Evolutionary conservation across 108 stramenopile genomes (phyloP).

Genomic region (Ochromonas danica): DNA sequence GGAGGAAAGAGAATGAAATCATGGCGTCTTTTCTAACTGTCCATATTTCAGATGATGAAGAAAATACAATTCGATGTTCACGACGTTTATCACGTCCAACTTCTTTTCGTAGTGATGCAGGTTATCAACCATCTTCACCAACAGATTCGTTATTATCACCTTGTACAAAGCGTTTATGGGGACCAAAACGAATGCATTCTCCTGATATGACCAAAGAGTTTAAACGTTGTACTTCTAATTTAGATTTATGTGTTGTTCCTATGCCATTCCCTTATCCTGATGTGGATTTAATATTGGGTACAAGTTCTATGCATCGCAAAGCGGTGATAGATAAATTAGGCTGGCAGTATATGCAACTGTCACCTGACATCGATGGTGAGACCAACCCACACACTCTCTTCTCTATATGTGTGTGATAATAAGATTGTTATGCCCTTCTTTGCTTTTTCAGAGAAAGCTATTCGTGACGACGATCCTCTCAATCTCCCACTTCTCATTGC

Average conservation of each 20-base stretch:
- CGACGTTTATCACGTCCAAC: too few relatives aligned
- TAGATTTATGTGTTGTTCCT: neutral
- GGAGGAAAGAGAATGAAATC: too few relatives aligned
- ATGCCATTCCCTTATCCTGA: neutral
- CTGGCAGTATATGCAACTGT: slow-evolving; percentile 3
- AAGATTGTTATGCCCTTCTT: neutral
- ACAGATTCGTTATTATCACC: slow-evolving; percentile 6
- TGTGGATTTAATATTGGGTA: neutral
- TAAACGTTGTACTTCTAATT: neutral
- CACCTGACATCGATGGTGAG: slow-evolving; percentile 19
- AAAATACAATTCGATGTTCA: too few relatives aligned
- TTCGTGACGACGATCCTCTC: neutral
- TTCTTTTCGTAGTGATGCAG: too few relatives aligned
- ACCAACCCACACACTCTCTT: neutral
- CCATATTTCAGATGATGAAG: too few relatives aligned
- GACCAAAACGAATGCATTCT: neutral
- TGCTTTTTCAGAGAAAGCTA: slow-evolving; percentile 5
- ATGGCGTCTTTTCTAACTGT: too few relatives aligned
- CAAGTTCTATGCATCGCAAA: neutral
- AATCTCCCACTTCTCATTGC: slow-evolving; percentile 19
- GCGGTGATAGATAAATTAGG: neutral
- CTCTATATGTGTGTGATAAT: neutral
- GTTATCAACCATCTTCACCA: slow-evolving; percentile 11
- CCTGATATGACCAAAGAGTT: neutral
- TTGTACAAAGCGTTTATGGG: neutral